Base-by-base conservation (phyloP, 2,329 filamentous ascomycete genomes). In the Claviceps humidiphila region DNA sequence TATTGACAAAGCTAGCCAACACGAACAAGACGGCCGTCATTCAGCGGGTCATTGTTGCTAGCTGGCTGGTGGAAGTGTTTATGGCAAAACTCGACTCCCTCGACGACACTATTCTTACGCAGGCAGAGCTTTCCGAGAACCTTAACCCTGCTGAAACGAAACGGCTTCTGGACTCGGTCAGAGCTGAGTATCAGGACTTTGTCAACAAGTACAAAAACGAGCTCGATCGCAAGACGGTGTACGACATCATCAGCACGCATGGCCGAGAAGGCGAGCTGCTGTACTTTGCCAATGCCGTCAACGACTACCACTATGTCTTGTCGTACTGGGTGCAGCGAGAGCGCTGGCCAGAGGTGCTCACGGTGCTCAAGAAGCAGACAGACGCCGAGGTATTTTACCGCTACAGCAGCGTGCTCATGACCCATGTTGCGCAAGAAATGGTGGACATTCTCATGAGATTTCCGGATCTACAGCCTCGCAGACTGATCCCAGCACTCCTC, bases 301-400 rank as follows among this genome's bases (percentile, higher is more conserved):
- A 91, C 60, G 93, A 98, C 66, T 89, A 93, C 70, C 88, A 94
- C 65, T 98, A 95, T 63, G 89, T 97, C 22, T 73, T 98, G 14
- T 87, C 88, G 9, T 98, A 98, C 68, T 98, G 93, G 93, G 85
- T 97, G 17, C 93, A 97, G 68, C 80, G 91, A 54, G 93, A 97
- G 69, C 81, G 87, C 60, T 98, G 93, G 93, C 71, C 74, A 4
- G 89, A 96, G 60, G 89, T 89, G 2, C 74, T 98, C 58, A 80
- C 81, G 52, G 89, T 97, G 42, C 75, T 98, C 50, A 95, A 96
- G 71, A 89, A 87, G 67, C 93, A 98, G 69, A 95, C 84, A 5
- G 87, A 95, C 49, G 81, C 88, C 0, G 89, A 95, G 49, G 87
- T 95, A 46, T 98, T 97, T 69, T 97, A 97, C 73, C 85, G 88